These are phyloP conservation scores for Mucor saturninus DNA, from an alignment of 371 early-diverging fungal species.

Conservation along the genomic window DNA sequence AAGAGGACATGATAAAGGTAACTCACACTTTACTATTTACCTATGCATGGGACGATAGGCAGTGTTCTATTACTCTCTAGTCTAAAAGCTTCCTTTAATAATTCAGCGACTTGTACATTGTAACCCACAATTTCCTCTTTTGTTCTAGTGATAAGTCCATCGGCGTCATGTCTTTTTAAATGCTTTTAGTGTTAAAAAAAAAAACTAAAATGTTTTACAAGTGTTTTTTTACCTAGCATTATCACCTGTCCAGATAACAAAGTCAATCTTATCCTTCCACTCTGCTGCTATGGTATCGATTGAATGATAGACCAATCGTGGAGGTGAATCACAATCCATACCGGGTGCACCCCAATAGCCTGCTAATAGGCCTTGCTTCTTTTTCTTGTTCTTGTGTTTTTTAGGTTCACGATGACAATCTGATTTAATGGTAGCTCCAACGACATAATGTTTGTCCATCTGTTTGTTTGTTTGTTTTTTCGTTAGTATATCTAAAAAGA, in stretches of 20 bases:
- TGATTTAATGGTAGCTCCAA: constrained; percentile 58
- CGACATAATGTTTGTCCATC: constrained; percentile 57
- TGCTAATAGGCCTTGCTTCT: constrained; percentile 26
- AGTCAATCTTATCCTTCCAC: constrained; percentile 64
- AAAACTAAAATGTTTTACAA: too few relatives aligned
- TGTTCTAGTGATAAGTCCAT: constrained; percentile 62
- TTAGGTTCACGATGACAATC: constrained; percentile 58
- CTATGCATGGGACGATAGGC: constrained; percentile 61
- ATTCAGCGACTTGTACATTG: constrained; percentile 39
- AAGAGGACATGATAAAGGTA: too few relatives aligned
- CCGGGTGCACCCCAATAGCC: constrained; percentile 67
- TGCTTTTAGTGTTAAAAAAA: too few relatives aligned
- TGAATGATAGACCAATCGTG: constrained; percentile 63
- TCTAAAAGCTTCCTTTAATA: constrained; percentile 27
- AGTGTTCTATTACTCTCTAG: constrained; percentile 24
- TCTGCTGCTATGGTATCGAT: constrained; percentile 61
- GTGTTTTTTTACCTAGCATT: constrained; percentile 58
- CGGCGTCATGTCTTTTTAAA: constrained; percentile 68
- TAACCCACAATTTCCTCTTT: constrained; percentile 62
- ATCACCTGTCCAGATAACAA: constrained; percentile 81
- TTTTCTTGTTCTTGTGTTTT: constrained; percentile 28
- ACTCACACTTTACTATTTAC: constrained; percentile 7
- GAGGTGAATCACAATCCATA: constrained; percentile 72
- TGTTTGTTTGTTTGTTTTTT: constrained; percentile 9
- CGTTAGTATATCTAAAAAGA: background rate